Evolutionary conservation across 2,329 filamentous ascomycete species (phyloP), one percentile per base, ranked within the genome.

Genomic region (Epichloe sibirici): DNA sequence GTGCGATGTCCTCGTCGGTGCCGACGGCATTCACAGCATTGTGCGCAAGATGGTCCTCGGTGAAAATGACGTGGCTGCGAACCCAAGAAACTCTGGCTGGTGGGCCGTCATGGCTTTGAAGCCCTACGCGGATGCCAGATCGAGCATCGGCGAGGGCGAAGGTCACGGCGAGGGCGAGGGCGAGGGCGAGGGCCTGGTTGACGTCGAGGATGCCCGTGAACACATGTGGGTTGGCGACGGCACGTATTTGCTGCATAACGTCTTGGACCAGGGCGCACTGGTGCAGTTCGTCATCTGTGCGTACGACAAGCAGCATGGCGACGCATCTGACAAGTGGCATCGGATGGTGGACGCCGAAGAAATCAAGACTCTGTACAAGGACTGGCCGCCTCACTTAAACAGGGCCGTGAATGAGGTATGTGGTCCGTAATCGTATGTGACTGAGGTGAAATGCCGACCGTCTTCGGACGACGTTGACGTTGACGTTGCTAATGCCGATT

Each of bases 1-100:
- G 2, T 58, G 58, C 35, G 53, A 61, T 45, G 55, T 57, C 2
- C 50, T 61, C 3, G 57, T 62, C 12, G 59, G 60, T 15, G 57
- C 59, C 4, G 59, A 62, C 35, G 59, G 58, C 8, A 59, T 61
- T 11, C 58, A 57, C 31, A 52, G 59, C 37, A 37, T 48, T 0
- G 59, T 60, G 6, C 56, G 58, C 17, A 54, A 53, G 9, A 48
- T 59, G 39, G 55, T 62, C 5, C n/a, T 61, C 15, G 49, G 38
- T n/a, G 37, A 40, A 44, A 31, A 44, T 13, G 38, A 44, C 17
- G n/a, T 23, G 31, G 23, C 49, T 23, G 40, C 49, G 39, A 23
- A 42, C 15, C 48, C 38, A 28, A 50, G 35, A 31, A 40, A 50
- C 31, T 37, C 38, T 50, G 48, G 48, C 6, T 50, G 38, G 25